Percentiles rank a stretch among this genome's conserved stretches.
Conservation (phyloP, 495 filamentous ascomycete species). For the Immersiella caudata region DNA sequence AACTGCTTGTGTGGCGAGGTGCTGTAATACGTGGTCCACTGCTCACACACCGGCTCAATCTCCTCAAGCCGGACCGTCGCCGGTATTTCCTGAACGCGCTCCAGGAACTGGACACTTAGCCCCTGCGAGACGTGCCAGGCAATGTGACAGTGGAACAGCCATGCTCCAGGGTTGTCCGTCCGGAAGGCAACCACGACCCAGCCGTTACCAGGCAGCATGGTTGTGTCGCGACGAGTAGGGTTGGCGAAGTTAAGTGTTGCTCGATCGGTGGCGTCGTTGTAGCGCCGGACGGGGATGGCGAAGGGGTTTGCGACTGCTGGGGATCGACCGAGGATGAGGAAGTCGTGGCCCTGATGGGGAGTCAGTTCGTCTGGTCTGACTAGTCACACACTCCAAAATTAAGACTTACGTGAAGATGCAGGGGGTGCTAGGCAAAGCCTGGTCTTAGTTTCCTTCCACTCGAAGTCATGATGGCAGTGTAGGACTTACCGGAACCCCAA, state of each 20-base stretch:
- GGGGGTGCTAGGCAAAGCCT: constrained; percentile 43
- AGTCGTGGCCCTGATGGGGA: constrained; percentile 51
- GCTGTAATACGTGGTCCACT: constrained; percentile 44
- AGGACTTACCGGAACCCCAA: constrained; percentile 17
- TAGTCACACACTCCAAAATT: neutral
- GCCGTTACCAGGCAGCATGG: constrained; percentile 41
- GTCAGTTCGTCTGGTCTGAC: neutral
- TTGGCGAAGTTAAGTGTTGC: constrained; percentile 35
- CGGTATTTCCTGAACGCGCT: constrained; percentile 40
- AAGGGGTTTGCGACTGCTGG: constrained; percentile 26
- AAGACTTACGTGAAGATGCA: constrained; percentile 51
- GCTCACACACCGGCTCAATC: constrained; percentile 39
- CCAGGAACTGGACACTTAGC: constrained; percentile 49
- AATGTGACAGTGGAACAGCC: constrained; percentile 50
- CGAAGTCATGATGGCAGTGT: neutral
- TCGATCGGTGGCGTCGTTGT: constrained; percentile 21
- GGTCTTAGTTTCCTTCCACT: neutral
- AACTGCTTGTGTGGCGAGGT: constrained; percentile 41
- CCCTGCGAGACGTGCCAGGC: constrained; percentile 54
- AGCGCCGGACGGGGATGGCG: constrained; percentile 30
- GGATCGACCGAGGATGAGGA: constrained; percentile 54
- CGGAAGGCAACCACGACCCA: constrained; percentile 45
- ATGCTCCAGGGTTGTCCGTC: constrained; percentile 46
- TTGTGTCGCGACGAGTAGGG: constrained; percentile 42
- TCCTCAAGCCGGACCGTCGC: constrained; percentile 31